phyloP scores from a whole-genome alignment of 306 rosid genomes.

The Quercus variabilis region DNA sequence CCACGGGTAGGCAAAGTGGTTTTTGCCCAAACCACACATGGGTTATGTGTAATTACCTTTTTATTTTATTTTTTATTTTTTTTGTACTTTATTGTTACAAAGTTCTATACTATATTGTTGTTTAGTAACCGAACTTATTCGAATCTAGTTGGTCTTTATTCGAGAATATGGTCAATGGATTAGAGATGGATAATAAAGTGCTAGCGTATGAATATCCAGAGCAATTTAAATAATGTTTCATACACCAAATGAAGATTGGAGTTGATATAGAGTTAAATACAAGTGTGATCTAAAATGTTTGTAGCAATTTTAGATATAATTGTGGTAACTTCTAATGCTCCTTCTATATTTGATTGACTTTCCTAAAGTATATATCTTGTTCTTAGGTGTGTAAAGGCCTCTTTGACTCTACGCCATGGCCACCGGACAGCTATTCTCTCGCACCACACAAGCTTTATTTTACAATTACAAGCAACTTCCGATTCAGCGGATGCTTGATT shows the following conservation, averaged over 20 bases:
- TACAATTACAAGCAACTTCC: constrained; percentile 99
- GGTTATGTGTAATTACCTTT: background rate
- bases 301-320: background rate
- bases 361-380: background rate
- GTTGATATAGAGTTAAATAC: background rate
- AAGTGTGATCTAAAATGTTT: background rate
- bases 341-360: background rate
- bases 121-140: background rate
- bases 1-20: too few relatives aligned
- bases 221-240: background rate
- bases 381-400: constrained; percentile 37
- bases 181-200: background rate
- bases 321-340: background rate
- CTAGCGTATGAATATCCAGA: background rate
- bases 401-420: constrained; percentile 56
- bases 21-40: too few relatives aligned
- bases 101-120: background rate
- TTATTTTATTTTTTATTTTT: too few relatives aligned
- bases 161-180: background rate
- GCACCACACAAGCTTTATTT: constrained; percentile 85
- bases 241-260: background rate
- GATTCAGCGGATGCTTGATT: constrained; percentile 97
- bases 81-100: background rate
- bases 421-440: constrained; percentile 92
- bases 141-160: background rate